Conservation (phyloP, 805 yeast genomes). For the Saturnispora silvae region DNA sequence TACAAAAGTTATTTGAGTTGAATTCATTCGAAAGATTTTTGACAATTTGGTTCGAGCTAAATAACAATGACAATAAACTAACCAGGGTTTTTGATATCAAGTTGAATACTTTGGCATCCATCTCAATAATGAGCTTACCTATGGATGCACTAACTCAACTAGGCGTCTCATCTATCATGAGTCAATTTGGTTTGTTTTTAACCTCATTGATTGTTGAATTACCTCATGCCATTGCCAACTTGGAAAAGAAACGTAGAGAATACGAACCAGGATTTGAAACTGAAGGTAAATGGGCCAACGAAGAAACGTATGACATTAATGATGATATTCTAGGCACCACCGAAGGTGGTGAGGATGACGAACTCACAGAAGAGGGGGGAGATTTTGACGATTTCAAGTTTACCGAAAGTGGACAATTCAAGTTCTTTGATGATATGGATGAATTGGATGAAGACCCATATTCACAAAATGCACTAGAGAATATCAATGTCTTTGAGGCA, state of each 20-base stretch:
- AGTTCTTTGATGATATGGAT: conserved; percentile 46
- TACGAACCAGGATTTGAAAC: conserved; percentile 30
- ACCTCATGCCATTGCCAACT: conserved; percentile 59
- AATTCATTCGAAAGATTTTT: conserved; percentile 42
- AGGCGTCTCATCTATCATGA: conserved; percentile 27
- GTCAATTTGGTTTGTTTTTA: conserved; percentile 42
- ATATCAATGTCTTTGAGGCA: conserved; percentile 56
- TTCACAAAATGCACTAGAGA: conserved; percentile 70
- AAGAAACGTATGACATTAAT: conserved; percentile 12
- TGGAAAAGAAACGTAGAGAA: conserved; percentile 54
- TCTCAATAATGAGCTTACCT: conserved; percentile 35
- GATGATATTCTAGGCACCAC: conserved; percentile 20
- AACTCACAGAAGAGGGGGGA: conserved; percentile 22
- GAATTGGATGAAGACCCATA: conserved; percentile 77
- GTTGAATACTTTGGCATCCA: conserved; percentile 56
- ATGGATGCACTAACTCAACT: conserved; percentile 13
- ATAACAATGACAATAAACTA: conserved; percentile 42
- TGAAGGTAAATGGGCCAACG: conserved; percentile 13
- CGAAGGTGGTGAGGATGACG: conserved; percentile 19
- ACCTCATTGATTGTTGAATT: conserved; percentile 43
- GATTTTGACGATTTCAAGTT: conserved; percentile 23
- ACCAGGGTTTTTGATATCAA: conserved; percentile 75
- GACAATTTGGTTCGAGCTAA: conserved; percentile 51
- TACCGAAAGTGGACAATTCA: conserved; percentile 21
- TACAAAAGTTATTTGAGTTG: conserved; percentile 37